Percentiles rank a stretch among this genome's conserved stretches.
These are phyloP conservation scores for Graphilbum ipis-grandicollis DNA, from an alignment of 2,329 filamentous ascomycete genomes.

Conservation along the genomic window DNA sequence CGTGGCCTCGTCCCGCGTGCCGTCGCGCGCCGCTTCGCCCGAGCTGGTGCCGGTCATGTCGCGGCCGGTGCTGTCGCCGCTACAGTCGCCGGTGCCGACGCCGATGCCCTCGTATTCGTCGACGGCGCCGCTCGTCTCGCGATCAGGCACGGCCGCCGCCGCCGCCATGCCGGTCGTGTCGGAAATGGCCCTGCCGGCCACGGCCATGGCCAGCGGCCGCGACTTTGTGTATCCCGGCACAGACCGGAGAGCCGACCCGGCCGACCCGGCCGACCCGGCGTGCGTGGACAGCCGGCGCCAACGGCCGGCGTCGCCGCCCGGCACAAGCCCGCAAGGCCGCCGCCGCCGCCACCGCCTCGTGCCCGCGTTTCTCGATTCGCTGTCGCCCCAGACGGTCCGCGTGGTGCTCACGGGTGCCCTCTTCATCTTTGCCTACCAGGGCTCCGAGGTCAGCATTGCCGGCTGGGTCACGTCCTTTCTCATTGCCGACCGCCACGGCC, in stretches of 20 bases:
- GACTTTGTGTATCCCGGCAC: not conserved
- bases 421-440: slow-evolving; percentile 78
- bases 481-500: slow-evolving; percentile 52
- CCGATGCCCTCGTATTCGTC: slow-evolving; percentile 3
- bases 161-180: slow-evolving; percentile 1
- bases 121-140: not conserved
- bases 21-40: not conserved
- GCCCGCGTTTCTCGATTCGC: slow-evolving; percentile 22
- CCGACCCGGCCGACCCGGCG: too few species aligned
- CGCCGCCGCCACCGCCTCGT: not conserved
- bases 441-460: slow-evolving; percentile 66
- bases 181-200: not conserved
- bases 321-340: too few species aligned
- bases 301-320: too few species aligned
- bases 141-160: too few species aligned
- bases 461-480: slow-evolving; percentile 81
- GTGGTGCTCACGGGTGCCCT: slow-evolving; percentile 57
- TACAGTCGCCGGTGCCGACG: not conserved
- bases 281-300: too few species aligned
- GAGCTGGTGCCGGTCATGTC: not conserved
- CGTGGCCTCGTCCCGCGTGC: not conserved
- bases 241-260: too few species aligned
- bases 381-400: slow-evolving; percentile 29
- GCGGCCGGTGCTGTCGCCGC: slow-evolving; percentile 3
- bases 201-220: slow-evolving; percentile 7